These are phyloP conservation scores for Trametes polyzona DNA, from an alignment of 1,284 basidiomycete genomes.

Conservation along the genomic window DNA sequence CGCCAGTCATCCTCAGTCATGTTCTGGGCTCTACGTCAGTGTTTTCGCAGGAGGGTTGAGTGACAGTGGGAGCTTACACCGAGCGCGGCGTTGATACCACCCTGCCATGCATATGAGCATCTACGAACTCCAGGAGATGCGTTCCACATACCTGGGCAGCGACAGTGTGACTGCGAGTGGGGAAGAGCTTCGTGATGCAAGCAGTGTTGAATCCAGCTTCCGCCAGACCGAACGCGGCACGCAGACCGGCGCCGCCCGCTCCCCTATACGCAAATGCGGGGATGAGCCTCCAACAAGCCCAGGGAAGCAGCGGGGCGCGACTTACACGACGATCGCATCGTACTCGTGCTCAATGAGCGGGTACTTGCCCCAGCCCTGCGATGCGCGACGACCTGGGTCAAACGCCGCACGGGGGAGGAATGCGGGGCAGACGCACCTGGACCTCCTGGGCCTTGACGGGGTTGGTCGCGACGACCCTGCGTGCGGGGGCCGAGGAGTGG, in stretches of 20 bases:
- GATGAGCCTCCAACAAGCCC: constrained; percentile 9
- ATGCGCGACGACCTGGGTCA: constrained; percentile 20
- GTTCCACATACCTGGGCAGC: constrained; percentile 83
- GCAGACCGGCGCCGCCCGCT: constrained; percentile 96
- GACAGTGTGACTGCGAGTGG: constrained; percentile 98
- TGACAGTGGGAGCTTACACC: constrained; percentile 62
- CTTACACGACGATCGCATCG: constrained; percentile 96
- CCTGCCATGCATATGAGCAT: constrained; percentile 50
- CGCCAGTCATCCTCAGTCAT: constrained; percentile 99
- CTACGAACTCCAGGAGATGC: not conserved
- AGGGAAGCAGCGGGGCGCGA: constrained; percentile 22
- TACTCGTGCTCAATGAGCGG: constrained; percentile 98
- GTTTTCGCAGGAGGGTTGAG: constrained; percentile 1
- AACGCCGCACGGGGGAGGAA: constrained; percentile 5
- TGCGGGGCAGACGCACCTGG: constrained; percentile 50
- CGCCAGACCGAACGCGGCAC: constrained; percentile 98
- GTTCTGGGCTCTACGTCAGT: constrained; percentile 62
- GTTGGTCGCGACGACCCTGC: constrained; percentile 73
- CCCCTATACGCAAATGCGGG: constrained; percentile 57
- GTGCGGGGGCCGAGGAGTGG: constrained; percentile 59
- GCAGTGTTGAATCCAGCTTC: constrained; percentile 98
- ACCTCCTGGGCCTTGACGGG: constrained; percentile 86
- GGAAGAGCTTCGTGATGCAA: constrained; percentile 99
- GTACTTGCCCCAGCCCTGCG: constrained; percentile 78
- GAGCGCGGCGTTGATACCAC: constrained; percentile 98